Evolutionary conservation across 2,329 filamentous ascomycete species (phyloP).

Genomic region (Penicillium crustosum): DNA sequence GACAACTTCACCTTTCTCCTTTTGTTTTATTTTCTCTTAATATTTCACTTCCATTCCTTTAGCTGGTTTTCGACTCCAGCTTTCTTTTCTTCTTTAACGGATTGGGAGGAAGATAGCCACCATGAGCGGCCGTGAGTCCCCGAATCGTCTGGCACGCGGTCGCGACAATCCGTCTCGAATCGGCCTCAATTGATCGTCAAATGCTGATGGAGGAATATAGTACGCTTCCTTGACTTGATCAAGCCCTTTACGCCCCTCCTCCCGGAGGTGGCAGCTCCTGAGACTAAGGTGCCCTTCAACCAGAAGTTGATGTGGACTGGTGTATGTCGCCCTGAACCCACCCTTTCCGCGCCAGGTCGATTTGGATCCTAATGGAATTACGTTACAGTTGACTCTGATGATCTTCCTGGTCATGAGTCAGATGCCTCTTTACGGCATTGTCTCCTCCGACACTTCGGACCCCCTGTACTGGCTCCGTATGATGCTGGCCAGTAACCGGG

Average conservation of each 20-base stretch:
- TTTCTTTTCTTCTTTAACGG: conserved; percentile 31
- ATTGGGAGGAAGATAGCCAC: conserved; percentile 45
- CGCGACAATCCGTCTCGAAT: conserved; percentile 22
- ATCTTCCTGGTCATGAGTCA: conserved; percentile 99
- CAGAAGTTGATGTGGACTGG: conserved; percentile 96
- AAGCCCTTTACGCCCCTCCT: conserved; percentile 99
- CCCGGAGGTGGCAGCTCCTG: conserved; percentile 96
- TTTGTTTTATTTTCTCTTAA: conserved; percentile 28
- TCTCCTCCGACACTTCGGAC: conserved; percentile 97
- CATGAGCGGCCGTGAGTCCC: conserved; percentile 60
- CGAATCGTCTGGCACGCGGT: conserved; percentile 30
- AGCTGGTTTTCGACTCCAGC: conserved; percentile 36
- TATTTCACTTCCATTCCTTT: conserved; percentile 33
- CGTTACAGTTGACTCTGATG: conserved; percentile 72
- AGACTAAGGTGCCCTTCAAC: conserved; percentile 99
- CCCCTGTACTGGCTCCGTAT: conserved; percentile 99
- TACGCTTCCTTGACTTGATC: conserved; percentile 99
- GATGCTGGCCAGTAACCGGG: conserved; percentile 99
- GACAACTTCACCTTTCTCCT: conserved; percentile 24
- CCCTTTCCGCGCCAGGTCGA: conserved; percentile 10
- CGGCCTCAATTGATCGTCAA: conserved; percentile 26
- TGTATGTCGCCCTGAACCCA: conserved; percentile 42
- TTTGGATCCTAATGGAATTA: conserved; percentile 15
- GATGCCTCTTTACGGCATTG: conserved; percentile 98
- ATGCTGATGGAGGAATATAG: conserved; percentile 51